These are phyloP conservation scores for Trichosporon ovoides DNA, from an alignment of 1,284 basidiomycete species.

Conservation along the genomic window DNA sequence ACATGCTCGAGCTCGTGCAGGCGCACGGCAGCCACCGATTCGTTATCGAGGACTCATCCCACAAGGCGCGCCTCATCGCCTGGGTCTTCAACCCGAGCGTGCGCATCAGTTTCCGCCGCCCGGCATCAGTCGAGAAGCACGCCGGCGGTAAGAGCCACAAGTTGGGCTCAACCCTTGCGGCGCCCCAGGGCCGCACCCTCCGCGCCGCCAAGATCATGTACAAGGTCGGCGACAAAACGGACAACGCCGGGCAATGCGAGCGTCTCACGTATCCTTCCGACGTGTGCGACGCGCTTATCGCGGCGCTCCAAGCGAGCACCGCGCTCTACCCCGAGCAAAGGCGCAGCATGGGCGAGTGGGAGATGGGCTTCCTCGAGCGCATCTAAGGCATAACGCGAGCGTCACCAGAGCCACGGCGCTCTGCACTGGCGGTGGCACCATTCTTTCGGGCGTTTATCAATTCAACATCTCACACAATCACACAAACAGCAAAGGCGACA, in stretches of 20 bases:
- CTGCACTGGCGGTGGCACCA: too few species aligned
- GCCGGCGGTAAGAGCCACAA: conserved; percentile 4
- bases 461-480: too few species aligned
- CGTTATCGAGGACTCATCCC: conserved; percentile 71
- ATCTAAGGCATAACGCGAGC: not conserved
- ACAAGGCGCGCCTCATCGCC: conserved; percentile 69
- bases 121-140: conserved; percentile 9
- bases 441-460: too few species aligned
- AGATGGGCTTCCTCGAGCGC: conserved; percentile 42
- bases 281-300: conserved; percentile 30
- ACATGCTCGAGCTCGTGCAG: conserved; percentile 78
- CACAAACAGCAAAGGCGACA: too few species aligned
- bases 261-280: conserved; percentile 31
- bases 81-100: conserved; percentile 88
- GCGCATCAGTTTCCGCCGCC: conserved; percentile 59
- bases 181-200: conserved; percentile 10
- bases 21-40: conserved; percentile 87
- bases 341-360: conserved; percentile 34
- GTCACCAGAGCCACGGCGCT: too few species aligned
- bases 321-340: conserved; percentile 28
- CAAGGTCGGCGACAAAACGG: conserved; percentile 23
- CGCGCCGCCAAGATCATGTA: conserved; percentile 39
- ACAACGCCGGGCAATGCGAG: conserved; percentile 29
- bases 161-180: not conserved
- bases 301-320: conserved; percentile 28